Conservation (phyloP, 305 asterid genomes). For the Euphrasia arctica region DNA sequence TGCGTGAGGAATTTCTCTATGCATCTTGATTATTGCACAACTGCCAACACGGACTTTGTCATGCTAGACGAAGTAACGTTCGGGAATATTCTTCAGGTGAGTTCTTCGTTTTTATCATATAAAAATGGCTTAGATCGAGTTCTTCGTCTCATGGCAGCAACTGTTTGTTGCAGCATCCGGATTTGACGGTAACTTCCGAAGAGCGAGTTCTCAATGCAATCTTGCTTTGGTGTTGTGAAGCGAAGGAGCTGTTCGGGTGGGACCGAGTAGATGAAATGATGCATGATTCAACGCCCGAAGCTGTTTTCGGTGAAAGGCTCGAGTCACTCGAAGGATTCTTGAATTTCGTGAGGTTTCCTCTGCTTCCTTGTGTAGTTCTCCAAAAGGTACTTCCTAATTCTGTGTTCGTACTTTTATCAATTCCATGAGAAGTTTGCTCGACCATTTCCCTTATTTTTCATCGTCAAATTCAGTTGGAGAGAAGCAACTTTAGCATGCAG, state of each 20-base stretch:
- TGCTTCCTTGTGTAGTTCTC: conserved; percentile 61
- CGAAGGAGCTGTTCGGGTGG: conserved; percentile 69
- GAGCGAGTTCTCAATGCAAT: conserved; percentile 89
- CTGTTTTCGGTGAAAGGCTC: conserved; percentile 63
- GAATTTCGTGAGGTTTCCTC: conserved; percentile 70
- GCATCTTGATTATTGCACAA: conserved; percentile 94
- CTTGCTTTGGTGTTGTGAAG: conserved; percentile 70
- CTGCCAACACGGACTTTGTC: conserved; percentile 80
- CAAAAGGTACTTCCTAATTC: conserved; percentile 47
- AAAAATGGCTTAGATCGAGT: neutral
- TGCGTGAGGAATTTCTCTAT: conserved; percentile 81
- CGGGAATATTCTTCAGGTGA: conserved; percentile 82
- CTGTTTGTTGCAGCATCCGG: conserved; percentile 69
- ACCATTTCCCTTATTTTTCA: conserved; percentile 12
- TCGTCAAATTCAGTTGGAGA: conserved; percentile 60
- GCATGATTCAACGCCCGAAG: conserved; percentile 46
- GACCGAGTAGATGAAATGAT: conserved; percentile 59
- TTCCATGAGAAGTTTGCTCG: conserved; percentile 6
- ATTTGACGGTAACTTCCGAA: conserved; percentile 90
- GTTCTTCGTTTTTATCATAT: conserved; percentile 19
- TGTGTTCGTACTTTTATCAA: neutral
- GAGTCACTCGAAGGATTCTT: conserved; percentile 44
- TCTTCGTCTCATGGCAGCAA: conserved; percentile 10
- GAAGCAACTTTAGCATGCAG: conserved; percentile 54
- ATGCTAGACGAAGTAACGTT: conserved; percentile 76